A percentile compares a stretch with the other conserved stretches of the same genome.
phyloP scores from a whole-genome alignment of 139 green algal genomes.

The Microglena sp. region DNA sequence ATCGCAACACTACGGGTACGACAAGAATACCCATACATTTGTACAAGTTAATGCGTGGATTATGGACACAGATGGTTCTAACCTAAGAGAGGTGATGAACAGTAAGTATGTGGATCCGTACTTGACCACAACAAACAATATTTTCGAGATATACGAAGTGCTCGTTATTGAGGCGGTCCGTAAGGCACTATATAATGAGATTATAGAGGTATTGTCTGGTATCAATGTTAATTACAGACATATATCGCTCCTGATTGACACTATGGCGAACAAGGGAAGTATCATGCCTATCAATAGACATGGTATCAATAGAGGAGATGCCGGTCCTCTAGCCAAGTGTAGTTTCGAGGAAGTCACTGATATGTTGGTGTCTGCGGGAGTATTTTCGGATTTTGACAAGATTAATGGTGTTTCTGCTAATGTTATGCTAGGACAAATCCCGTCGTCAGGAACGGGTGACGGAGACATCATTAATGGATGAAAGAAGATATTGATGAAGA shows the following conservation, averaged over 20 bases:
- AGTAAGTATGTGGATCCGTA: conserved; percentile 54
- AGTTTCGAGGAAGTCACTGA: conserved; percentile 90
- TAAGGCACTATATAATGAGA: conserved; percentile 36
- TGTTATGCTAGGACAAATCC: conserved; percentile 82
- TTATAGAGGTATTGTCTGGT: neutral
- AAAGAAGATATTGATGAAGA: too few relatives aligned
- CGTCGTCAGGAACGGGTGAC: conserved; percentile 55
- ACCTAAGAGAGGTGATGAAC: conserved; percentile 55
- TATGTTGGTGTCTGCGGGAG: conserved; percentile 69
- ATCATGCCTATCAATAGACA: conserved; percentile 85
- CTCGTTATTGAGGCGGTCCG: conserved; percentile 83
- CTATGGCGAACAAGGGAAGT: conserved; percentile 36
- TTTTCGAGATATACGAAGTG: conserved; percentile 73
- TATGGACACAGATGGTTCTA: conserved; percentile 80
- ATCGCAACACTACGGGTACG: conserved; percentile 34
- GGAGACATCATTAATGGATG: conserved; percentile 70
- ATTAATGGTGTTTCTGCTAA: conserved; percentile 75
- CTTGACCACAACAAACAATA: conserved; percentile 62
- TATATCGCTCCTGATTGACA: conserved; percentile 20
- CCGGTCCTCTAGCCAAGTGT: conserved; percentile 66
- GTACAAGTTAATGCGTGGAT: conserved; percentile 70
- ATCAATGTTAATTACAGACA: conserved; percentile 19
- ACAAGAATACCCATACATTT: conserved; percentile 50
- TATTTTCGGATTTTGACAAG: conserved; percentile 65
- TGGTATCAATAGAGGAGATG: conserved; percentile 82